Percentiles rank a stretch among this genome's conserved stretches.
phyloP scores from a whole-genome alignment of 2,329 filamentous ascomycete genomes.

The Fusarium albosuccineum region DNA sequence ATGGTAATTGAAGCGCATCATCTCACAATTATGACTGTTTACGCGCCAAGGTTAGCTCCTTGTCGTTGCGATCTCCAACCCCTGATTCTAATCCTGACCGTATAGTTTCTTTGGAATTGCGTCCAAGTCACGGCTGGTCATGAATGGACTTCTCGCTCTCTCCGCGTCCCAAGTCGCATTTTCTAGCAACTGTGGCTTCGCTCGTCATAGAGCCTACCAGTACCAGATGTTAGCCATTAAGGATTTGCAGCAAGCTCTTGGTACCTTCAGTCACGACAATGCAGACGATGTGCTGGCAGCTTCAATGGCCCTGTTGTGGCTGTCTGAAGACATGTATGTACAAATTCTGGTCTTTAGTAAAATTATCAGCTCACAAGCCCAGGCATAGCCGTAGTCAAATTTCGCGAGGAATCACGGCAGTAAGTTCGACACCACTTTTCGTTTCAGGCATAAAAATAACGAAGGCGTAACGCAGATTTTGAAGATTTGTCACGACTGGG shows the following conservation, averaged over 20 bases:
- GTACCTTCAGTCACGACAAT: constrained; percentile 18
- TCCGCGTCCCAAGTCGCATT: constrained; percentile 32
- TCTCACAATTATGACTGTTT: constrained; percentile 26
- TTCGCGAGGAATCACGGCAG: constrained; percentile 27
- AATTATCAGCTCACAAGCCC: background rate
- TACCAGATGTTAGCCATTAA: constrained; percentile 33
- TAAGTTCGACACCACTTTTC: background rate
- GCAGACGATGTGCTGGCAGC: constrained; percentile 30
- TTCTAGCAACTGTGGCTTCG: constrained; percentile 21
- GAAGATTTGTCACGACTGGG: constrained; percentile 14
- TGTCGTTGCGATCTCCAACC: background rate
- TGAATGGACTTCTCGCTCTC: constrained; percentile 29
- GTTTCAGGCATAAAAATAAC: rapidly evolving
- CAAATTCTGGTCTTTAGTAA: no score
- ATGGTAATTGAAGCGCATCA: constrained; percentile 25
- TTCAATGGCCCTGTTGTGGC: constrained; percentile 24
- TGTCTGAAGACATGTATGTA: constrained; percentile 31
- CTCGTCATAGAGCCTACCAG: constrained; percentile 30
- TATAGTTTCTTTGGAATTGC: constrained; percentile 27
- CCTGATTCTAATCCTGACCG: background rate
- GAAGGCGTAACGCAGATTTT: constrained; percentile 1
- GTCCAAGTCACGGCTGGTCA: constrained; percentile 22
- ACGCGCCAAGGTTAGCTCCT: constrained; percentile 23
- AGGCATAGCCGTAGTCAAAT: constrained; percentile 25
- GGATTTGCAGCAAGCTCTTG: constrained; percentile 17